These are phyloP conservation scores for Polygonum maritimum DNA, from an alignment of 148 eudicot species.

Conservation along the genomic window DNA sequence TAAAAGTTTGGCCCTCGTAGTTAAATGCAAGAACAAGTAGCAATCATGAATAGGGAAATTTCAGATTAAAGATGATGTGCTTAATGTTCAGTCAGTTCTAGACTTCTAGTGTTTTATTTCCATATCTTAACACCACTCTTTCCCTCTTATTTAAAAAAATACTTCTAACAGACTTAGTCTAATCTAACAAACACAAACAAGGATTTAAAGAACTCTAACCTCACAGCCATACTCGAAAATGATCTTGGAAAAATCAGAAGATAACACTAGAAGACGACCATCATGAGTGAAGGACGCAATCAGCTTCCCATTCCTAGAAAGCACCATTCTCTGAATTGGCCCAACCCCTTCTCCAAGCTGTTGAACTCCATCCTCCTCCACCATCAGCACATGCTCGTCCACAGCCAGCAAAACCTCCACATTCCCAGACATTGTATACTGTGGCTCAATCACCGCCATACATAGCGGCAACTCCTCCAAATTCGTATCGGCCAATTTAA, in stretches of 20 bases:
- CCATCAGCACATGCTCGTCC: constrained; percentile 66
- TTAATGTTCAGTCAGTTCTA: background rate
- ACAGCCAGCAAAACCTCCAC: constrained; percentile 82
- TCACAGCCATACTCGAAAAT: constrained; percentile 77
- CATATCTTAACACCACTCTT: background rate
- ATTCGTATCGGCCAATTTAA: constrained; percentile 58
- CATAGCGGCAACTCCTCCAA: constrained; percentile 76
- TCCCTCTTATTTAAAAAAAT: background rate
- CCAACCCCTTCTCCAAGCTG: constrained; percentile 63
- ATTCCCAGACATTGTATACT: constrained; percentile 83
- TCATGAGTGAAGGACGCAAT: constrained; percentile 87
- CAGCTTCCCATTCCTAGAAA: constrained; percentile 68
- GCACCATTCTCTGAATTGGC: constrained; percentile 85
- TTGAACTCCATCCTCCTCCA: constrained; percentile 91
- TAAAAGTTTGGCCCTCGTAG: background rate
- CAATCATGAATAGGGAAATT: background rate
- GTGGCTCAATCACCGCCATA: constrained; percentile 87
- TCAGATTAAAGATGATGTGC: background rate
- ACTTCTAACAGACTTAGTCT: background rate
- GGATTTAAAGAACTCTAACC: constrained; percentile 35
- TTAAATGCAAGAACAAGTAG: background rate
- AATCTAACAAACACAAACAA: background rate
- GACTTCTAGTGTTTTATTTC: background rate
- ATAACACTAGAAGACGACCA: constrained; percentile 78
- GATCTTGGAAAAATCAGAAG: constrained; percentile 62